Conservation (phyloP, 176 grass and related monocot species). For the Melocanna baccifera region DNA sequence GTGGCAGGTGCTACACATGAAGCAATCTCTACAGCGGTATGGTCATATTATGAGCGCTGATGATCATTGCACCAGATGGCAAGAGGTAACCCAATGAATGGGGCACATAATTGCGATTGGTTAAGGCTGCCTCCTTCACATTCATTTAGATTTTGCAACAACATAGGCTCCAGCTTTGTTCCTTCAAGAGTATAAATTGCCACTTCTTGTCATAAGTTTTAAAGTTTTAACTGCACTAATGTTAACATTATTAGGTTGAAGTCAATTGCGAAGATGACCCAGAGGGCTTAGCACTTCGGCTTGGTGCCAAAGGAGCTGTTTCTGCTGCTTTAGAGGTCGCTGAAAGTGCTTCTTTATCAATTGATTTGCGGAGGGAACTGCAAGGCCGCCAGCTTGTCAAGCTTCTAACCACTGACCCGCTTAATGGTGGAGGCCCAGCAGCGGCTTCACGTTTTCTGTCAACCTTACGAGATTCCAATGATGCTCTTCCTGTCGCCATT, state of each 20-base stretch:
- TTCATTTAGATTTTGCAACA: not conserved
- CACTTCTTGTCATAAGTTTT: not conserved
- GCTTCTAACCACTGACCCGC: conserved; percentile 85
- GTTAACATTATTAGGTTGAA: conserved; percentile 68
- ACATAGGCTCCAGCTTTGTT: conserved; percentile 11
- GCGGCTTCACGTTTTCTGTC: conserved; percentile 92
- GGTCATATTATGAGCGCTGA: conserved; percentile 76
- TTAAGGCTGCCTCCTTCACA: not conserved
- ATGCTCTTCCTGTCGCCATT: conserved; percentile 94
- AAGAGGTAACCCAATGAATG: conserved; percentile 62
- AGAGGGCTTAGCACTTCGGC: conserved; percentile 81
- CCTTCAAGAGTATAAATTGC: conserved; percentile 13
- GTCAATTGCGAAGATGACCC: conserved; percentile 72
- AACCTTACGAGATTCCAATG: conserved; percentile 89
- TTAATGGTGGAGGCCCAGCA: conserved; percentile 90
- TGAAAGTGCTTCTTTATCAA: conserved; percentile 92
- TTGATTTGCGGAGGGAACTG: conserved; percentile 88
- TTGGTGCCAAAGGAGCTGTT: conserved; percentile 94
- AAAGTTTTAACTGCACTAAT: conserved; percentile 4
- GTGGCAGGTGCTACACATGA: conserved; percentile 68
- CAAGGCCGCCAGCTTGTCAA: conserved; percentile 97
- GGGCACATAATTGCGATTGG: not conserved
- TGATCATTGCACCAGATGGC: conserved; percentile 84
- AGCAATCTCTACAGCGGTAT: conserved; percentile 76
- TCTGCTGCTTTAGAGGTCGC: conserved; percentile 90